Conservation (phyloP, 768 basidiomycete genomes). For the Phaeolepiota aurea region DNA sequence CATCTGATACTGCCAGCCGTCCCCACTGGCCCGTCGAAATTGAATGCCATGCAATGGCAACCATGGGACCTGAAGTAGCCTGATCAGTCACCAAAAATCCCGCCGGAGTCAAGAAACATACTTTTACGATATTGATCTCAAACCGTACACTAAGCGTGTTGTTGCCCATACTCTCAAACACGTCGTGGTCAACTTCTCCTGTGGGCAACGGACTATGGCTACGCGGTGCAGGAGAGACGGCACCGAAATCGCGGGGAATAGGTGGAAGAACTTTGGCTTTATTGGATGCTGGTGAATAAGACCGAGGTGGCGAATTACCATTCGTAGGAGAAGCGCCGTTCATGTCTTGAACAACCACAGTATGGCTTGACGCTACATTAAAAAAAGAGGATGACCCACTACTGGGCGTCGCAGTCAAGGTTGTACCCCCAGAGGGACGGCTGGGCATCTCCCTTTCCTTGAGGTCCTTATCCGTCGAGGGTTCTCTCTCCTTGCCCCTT, state of each 20-base stretch:
- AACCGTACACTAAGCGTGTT: slow-evolving; percentile 86
- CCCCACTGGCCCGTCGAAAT: slow-evolving; percentile 83
- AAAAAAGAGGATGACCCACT: slow-evolving; percentile 82
- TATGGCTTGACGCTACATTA: slow-evolving; percentile 59
- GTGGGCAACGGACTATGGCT: slow-evolving; percentile 51
- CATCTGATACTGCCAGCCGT: slow-evolving; percentile 98
- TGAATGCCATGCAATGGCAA: slow-evolving; percentile 92
- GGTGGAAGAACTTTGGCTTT: slow-evolving; percentile 68
- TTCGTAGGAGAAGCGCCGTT: slow-evolving; percentile 1
- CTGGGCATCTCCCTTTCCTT: slow-evolving; percentile 23
- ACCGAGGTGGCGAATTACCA: slow-evolving; percentile 18
- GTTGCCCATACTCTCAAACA: slow-evolving; percentile 67
- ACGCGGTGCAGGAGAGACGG: slow-evolving; percentile 18
- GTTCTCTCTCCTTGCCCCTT: slow-evolving; percentile 44
- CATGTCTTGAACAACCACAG: slow-evolving; percentile 13
- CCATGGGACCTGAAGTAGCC: slow-evolving; percentile 90
- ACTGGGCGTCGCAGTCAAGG: slow-evolving; percentile 58
- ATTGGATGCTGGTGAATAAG: slow-evolving; percentile 30
- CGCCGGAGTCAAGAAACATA: no score
- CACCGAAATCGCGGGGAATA: slow-evolving; percentile 65
- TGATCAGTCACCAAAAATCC: slow-evolving; percentile 1
- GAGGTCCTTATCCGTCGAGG: slow-evolving; percentile 32
- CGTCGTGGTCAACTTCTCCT: slow-evolving; percentile 56
- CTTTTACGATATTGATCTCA: slow-evolving; percentile 97
- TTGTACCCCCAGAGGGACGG: slow-evolving; percentile 36